Evolutionary conservation across 495 filamentous ascomycete species (phyloP).

Genomic region (Oidiodendron maius): DNA sequence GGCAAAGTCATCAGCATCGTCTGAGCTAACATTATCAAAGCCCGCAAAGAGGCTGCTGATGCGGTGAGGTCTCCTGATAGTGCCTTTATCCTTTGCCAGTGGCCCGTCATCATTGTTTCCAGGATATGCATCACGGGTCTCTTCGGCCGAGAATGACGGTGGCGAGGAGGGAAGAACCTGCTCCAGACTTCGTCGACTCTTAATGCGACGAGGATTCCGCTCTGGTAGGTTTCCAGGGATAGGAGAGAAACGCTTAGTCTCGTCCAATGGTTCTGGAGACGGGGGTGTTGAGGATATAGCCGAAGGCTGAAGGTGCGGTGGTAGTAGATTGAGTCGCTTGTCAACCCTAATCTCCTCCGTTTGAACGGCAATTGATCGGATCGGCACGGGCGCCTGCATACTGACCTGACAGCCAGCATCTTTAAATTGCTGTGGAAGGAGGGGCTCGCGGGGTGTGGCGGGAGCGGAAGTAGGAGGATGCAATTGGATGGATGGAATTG

Average conservation of each 20-base stretch:
- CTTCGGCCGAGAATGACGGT: constrained; percentile 28
- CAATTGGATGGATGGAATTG: constrained; percentile 56
- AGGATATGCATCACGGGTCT: constrained; percentile 62
- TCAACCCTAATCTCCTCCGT: constrained; percentile 85
- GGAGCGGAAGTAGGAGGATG: constrained; percentile 50
- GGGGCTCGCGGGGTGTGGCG: constrained; percentile 45
- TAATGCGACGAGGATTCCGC: constrained; percentile 44
- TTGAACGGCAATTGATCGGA: constrained; percentile 70
- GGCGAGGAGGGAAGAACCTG: constrained; percentile 41
- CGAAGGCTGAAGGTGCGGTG: constrained; percentile 72
- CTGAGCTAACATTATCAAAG: constrained; percentile 59
- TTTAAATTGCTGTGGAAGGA: constrained; percentile 47
- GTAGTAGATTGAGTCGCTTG: constrained; percentile 63
- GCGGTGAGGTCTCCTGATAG: constrained; percentile 62
- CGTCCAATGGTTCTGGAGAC: constrained; percentile 36
- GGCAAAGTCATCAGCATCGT: constrained; percentile 50
- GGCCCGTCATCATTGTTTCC: constrained; percentile 83
- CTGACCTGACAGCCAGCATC: constrained; percentile 51
- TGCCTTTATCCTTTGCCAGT: constrained; percentile 51
- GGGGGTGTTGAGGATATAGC: constrained; percentile 53
- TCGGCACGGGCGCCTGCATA: constrained; percentile 34
- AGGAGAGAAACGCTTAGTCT: constrained; percentile 38
- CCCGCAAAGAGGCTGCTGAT: constrained; percentile 84
- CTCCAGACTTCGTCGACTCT: constrained; percentile 35
- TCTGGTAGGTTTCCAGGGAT: constrained; percentile 44